Evolutionary conservation across 192 early-diverging fungal genomes (phyloP), one percentile per base, ranked within the genome.

Genomic region (Linnemannia elongata): DNA sequence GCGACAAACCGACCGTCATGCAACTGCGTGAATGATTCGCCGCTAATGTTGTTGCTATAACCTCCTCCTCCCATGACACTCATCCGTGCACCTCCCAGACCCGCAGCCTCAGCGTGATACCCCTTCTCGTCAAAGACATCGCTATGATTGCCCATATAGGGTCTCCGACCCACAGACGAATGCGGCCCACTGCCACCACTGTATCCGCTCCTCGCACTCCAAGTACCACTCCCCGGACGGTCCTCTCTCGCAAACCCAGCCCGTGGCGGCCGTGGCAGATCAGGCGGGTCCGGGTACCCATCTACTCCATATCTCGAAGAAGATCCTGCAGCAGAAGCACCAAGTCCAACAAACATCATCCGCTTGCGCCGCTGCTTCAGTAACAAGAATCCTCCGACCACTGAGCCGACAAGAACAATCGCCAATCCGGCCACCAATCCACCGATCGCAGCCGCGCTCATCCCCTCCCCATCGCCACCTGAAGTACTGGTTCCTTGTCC

Each of bases 301-400:
- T 73, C 60, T 15, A 24, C 55, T 27, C 60, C 60, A 66, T 33
- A 66, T 3, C 60, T 12, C 60, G 60, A 66, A 33, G 60, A 66
- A 66, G 55, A 57, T 74, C 47, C 81, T 68, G 35, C 44, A 47
- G n/a, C 83, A 12, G 13, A 72, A 22, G 49, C 63, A 74, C 60
- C 76, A n/a, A 9, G 30, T 12, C 85, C 80, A 2, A 69, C 57
- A n/a, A 81, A 70, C 85, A 87, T 78, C 79, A 87, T 52, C 3
- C 85, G 75, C 35, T 87, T 87, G 7, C 74, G 74, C 7, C 85
- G 85, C 41, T 87, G 75, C 66, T 81, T 87, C 52, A 87, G 35
- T 36, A 87, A 24, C 49, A 87, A 52, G 35, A 87, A 87, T 4
- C 79, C 85, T 6, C 85, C 85, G 2, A 81, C 76, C 20, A 87